Conservation (phyloP, 805 yeast genomes). For the Kodamaea kaohsiungensis region DNA sequence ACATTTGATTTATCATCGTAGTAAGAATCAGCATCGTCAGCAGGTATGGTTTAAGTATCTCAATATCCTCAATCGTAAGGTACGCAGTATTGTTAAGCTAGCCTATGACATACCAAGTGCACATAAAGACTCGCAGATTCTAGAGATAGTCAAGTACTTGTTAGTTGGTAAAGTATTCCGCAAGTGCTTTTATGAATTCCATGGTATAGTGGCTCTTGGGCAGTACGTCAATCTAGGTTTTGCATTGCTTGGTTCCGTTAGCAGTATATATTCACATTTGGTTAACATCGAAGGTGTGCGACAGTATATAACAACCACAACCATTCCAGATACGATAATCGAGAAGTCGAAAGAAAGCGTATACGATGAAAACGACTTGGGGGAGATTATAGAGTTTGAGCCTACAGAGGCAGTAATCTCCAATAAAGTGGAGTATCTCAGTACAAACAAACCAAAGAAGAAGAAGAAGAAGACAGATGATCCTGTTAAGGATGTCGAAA, state of each 20-base stretch:
- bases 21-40: conserved; percentile 72
- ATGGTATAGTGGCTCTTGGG: conserved; percentile 68
- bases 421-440: conserved; percentile 9
- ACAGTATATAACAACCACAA: not conserved
- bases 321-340: not conserved
- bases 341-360: conserved; percentile 25
- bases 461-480: conserved; percentile 37
- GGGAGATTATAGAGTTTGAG: conserved; percentile 17
- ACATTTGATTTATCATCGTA: conserved; percentile 67
- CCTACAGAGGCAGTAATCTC: not conserved
- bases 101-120: conserved; percentile 24
- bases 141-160: conserved; percentile 26
- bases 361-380: conserved; percentile 17
- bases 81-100: conserved; percentile 40
- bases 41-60: conserved; percentile 78
- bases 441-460: conserved; percentile 11
- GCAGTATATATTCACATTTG: conserved; percentile 40
- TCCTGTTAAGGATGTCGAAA: conserved; percentile 29
- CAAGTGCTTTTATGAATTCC: conserved; percentile 59
- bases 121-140: conserved; percentile 12
- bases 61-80: conserved; percentile 58
- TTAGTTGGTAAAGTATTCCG: conserved; percentile 39
- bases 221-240: conserved; percentile 78
- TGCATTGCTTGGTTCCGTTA: conserved; percentile 57
- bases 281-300: conserved; percentile 20